Evolutionary conservation across 805 yeast genomes (phyloP).

Genomic region (Pichia occidentalis): DNA sequence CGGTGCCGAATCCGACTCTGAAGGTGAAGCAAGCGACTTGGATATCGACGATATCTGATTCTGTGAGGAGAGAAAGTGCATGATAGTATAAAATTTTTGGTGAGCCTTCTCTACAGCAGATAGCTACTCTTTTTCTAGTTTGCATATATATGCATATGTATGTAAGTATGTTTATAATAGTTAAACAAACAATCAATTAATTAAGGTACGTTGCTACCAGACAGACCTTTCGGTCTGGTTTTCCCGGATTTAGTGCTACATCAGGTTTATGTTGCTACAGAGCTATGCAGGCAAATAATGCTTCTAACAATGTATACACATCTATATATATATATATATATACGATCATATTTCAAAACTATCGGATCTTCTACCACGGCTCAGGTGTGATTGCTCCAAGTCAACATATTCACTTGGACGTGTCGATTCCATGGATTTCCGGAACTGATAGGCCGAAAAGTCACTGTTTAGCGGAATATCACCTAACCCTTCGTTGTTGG

Average conservation of each 20-base stretch:
- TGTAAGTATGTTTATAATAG: no score
- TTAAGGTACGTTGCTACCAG: no score
- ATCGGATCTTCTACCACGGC: conserved; percentile 46
- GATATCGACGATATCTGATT: conserved; percentile 90
- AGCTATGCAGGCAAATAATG: no score
- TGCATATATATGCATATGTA: no score
- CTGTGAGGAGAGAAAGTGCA: no score
- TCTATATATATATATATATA: neutral
- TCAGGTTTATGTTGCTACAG: no score
- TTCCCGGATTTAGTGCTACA: no score
- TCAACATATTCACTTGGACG: conserved; percentile 21
- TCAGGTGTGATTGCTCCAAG: conserved; percentile 31
- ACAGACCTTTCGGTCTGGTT: no score
- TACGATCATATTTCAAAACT: conserved; percentile 38
- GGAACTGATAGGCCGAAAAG: conserved; percentile 62
- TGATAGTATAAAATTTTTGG: no score
- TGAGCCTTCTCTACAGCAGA: no score
- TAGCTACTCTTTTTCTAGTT: no score
- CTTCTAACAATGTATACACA: conserved; percentile 1
- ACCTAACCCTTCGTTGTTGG: conserved; percentile 40
- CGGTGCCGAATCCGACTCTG: conserved; percentile 84
- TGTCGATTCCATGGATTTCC: conserved; percentile 66
- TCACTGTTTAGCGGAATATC: conserved; percentile 82
- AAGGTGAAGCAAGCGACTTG: conserved; percentile 60
- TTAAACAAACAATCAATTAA: no score